Conservation (phyloP, 1,284 basidiomycete genomes). For the Ganoderma boninense region DNA sequence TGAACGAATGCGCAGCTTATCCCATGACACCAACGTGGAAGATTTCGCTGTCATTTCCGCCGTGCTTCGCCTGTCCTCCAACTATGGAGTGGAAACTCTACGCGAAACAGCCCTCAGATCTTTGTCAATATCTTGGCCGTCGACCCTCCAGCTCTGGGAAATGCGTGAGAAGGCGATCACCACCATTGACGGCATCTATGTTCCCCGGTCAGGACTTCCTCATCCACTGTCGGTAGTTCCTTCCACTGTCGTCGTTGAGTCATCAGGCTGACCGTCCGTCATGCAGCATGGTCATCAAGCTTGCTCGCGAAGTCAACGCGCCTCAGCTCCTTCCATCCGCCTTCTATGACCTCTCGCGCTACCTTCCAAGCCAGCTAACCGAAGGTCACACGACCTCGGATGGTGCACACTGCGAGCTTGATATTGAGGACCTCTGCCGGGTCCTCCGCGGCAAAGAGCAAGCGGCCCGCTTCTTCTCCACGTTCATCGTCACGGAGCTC, state of each 20-base stretch:
- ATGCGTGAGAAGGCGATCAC: constrained; percentile 62
- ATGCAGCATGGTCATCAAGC: constrained; percentile 51
- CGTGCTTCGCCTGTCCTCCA: constrained; percentile 68
- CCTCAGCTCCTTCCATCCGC: constrained; percentile 54
- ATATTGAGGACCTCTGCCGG: constrained; percentile 60
- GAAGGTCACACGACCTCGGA: constrained; percentile 43
- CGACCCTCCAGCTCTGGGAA: constrained; percentile 67
- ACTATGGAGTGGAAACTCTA: constrained; percentile 64
- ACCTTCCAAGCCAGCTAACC: constrained; percentile 51
- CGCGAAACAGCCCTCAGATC: constrained; percentile 61
- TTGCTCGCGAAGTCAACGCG: constrained; percentile 51
- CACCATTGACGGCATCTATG: constrained; percentile 56
- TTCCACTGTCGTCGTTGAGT: background rate
- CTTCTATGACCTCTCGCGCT: constrained; percentile 62
- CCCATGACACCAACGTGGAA: constrained; percentile 50
- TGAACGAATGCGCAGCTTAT: constrained; percentile 17
- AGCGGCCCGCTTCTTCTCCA: constrained; percentile 74
- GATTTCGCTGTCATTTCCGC: constrained; percentile 60
- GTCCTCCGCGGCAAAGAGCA: constrained; percentile 74
- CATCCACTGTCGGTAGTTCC: constrained; percentile 67
- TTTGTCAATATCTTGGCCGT: constrained; percentile 64
- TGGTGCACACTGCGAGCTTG: constrained; percentile 46
- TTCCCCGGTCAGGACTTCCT: constrained; percentile 59
- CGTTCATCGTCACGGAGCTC: constrained; percentile 74
- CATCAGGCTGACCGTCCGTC: constrained; percentile 41